Evolutionary conservation across 441 rosid genomes (phyloP), one percentile per base, ranked within the genome.

Genomic region (Arabidopsis lyrata): DNA sequence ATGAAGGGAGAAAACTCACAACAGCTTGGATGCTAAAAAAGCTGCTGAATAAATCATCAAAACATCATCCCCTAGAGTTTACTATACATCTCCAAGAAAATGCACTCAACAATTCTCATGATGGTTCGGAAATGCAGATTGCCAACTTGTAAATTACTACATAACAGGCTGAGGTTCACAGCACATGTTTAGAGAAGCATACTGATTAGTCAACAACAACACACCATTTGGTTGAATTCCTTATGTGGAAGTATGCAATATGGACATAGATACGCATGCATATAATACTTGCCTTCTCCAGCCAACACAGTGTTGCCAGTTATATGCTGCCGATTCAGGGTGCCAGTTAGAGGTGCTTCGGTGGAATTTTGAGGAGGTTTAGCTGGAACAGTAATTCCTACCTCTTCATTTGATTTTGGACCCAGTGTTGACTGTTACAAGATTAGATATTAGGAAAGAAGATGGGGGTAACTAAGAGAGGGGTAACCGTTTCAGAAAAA

Each of bases 371-470:
- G 75, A 36, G 66, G 89, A 73, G 87, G 87, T 80, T 75, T 86
- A 42, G 97, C 77, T 49, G 90, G 97, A 81, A 93, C 90, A 35
- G 98, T 90, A 82, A 86, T 86, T 66, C 97, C 97, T 74, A 84
- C 79, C 34, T 83, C 91, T 13, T 90, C 94, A 75, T 86, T 86
- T 76, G 83, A 73, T 56, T 84, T 81, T 68, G 83, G 84, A 74
- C 75, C 85, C 73, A 41, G 83, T 15, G 83, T 77, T 80, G 87
- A 82, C 99, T 91, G 88, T 80, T 77, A 69, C 81, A 78, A 74
- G 55, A 68, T 36, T 47, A 70, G 6, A 66, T 55, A 66, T 42
- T 44, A 66, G 42, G 67, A 64, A 63, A 7, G 57, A 75, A 58
- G 62, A 54, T 38, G 7, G 4, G 34, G 29, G 32, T 53, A 47